These are phyloP conservation scores for Talaromyces wortmannii DNA, from an alignment of 495 filamentous ascomycete genomes.

Conservation along the genomic window DNA sequence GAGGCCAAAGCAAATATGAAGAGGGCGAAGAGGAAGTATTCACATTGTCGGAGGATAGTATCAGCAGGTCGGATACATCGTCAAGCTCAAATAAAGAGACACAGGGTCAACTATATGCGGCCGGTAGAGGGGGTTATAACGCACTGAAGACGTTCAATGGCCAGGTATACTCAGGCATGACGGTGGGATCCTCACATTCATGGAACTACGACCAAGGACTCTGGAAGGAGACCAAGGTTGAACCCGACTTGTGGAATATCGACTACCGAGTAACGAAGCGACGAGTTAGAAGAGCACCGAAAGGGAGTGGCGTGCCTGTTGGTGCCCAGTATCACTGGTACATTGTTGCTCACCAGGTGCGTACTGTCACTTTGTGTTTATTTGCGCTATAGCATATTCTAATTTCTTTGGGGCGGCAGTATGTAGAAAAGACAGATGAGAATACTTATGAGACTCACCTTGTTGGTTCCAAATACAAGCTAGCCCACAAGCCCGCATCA, in stretches of 20 bases:
- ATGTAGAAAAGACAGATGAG: constrained; percentile 26
- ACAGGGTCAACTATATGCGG: neutral
- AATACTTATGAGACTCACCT: constrained; percentile 31
- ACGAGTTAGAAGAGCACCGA: constrained; percentile 18
- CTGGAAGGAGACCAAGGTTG: constrained; percentile 28
- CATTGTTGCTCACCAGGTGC: constrained; percentile 29
- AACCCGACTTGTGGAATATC: constrained; percentile 26
- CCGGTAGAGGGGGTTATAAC: constrained; percentile 15
- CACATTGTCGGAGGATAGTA: too few species aligned
- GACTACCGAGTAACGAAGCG: constrained; percentile 24
- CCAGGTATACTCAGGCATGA: constrained; percentile 25
- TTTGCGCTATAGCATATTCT: too few species aligned
- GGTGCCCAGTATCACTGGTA: constrained; percentile 32
- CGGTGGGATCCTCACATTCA: constrained; percentile 23
- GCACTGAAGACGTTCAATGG: constrained; percentile 20
- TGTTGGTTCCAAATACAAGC: constrained; percentile 28
- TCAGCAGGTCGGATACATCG: too few species aligned
- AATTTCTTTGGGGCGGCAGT: constrained; percentile 6
- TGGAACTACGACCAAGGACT: constrained; percentile 24
- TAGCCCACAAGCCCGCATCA: constrained; percentile 22
- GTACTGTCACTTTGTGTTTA: neutral
- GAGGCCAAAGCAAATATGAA: too few species aligned
- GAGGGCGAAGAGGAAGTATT: too few species aligned
- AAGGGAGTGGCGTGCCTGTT: constrained; percentile 24
- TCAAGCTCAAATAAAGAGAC: neutral